Conservation (phyloP, 1,139 yeast species). For the Yamadazyma spencermartinsiae region DNA sequence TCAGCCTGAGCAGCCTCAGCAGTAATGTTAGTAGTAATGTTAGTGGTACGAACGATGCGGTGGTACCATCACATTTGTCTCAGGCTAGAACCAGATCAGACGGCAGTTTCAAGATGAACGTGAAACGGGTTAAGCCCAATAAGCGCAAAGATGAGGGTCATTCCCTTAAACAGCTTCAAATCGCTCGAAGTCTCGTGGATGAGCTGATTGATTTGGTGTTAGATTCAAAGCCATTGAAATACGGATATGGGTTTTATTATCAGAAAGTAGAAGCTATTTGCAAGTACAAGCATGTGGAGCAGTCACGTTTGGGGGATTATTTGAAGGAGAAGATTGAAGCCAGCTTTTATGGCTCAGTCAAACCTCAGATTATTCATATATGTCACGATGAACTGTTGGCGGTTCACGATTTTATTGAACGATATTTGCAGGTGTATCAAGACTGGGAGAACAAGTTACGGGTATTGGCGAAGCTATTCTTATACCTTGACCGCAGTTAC, state of each 20-base stretch:
- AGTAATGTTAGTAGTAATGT: not conserved
- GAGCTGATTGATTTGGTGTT: slow-evolving; percentile 24
- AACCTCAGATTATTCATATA: slow-evolving; percentile 6
- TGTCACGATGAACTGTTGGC: slow-evolving; percentile 2
- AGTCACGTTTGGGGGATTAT: slow-evolving; percentile 25
- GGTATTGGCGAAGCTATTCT: slow-evolving; percentile 30
- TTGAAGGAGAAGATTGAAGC: slow-evolving; percentile 22
- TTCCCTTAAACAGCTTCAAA: slow-evolving; percentile 13
- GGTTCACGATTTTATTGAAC: slow-evolving; percentile 7
- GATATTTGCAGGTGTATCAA: slow-evolving; percentile 20
- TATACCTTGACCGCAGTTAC: slow-evolving; percentile 38
- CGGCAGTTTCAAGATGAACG: slow-evolving; percentile 6
- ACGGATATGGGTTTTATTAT: slow-evolving; percentile 30
- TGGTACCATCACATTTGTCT: slow-evolving; percentile 8
- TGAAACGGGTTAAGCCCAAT: slow-evolving; percentile 16
- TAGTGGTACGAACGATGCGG: not conserved
- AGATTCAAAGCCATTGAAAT: slow-evolving; percentile 15
- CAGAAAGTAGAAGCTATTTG: slow-evolving; percentile 36
- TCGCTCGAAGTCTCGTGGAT: slow-evolving; percentile 13
- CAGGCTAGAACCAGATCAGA: slow-evolving; percentile 11
- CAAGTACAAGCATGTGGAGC: slow-evolving; percentile 33
- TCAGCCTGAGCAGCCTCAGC: slow-evolving; percentile 10
- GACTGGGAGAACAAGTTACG: slow-evolving; percentile 28
- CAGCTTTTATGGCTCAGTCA: slow-evolving; percentile 14
- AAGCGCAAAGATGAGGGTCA: slow-evolving; percentile 9